These are phyloP conservation scores for Quercus bicolor DNA, from an alignment of 306 rosid genomes.

Conservation along the genomic window DNA sequence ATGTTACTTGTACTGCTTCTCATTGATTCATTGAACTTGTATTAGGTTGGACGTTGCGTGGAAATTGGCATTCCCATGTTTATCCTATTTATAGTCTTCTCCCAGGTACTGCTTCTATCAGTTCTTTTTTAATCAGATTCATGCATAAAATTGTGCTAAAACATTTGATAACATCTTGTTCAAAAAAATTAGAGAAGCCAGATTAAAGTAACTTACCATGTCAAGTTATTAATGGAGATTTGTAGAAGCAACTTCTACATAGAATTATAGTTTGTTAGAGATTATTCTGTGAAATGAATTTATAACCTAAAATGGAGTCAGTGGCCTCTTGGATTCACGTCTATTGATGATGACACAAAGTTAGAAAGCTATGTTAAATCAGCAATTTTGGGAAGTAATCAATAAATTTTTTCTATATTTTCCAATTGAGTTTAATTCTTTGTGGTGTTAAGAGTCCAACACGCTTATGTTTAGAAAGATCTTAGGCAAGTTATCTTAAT, in stretches of 20 bases:
- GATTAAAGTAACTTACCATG: too few relatives aligned
- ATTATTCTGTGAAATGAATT: too few relatives aligned
- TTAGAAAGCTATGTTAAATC: not conserved
- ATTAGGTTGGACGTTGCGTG: slow-evolving; percentile 91
- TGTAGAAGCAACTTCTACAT: too few relatives aligned
- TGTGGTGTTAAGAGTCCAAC: not conserved
- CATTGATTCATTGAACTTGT: slow-evolving; percentile 17
- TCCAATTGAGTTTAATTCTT: too few relatives aligned
- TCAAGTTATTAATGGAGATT: too few relatives aligned
- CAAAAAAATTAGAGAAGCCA: too few relatives aligned
- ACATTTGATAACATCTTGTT: too few relatives aligned
- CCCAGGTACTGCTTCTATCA: slow-evolving; percentile 58
- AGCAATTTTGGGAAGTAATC: not conserved
- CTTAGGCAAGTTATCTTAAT: not conserved
- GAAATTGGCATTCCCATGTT: slow-evolving; percentile 98
- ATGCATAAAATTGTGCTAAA: not conserved
- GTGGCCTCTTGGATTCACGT: too few relatives aligned
- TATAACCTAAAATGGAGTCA: too few relatives aligned
- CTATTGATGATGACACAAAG: not conserved
- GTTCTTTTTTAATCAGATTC: not conserved
- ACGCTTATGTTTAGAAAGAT: not conserved
- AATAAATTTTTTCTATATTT: not conserved
- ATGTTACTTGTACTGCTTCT: not conserved
- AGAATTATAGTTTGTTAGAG: too few relatives aligned
- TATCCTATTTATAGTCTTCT: slow-evolving; percentile 66